phyloP scores from a whole-genome alignment of 768 basidiomycete genomes.

The Brasilioporus rufonigricans region DNA sequence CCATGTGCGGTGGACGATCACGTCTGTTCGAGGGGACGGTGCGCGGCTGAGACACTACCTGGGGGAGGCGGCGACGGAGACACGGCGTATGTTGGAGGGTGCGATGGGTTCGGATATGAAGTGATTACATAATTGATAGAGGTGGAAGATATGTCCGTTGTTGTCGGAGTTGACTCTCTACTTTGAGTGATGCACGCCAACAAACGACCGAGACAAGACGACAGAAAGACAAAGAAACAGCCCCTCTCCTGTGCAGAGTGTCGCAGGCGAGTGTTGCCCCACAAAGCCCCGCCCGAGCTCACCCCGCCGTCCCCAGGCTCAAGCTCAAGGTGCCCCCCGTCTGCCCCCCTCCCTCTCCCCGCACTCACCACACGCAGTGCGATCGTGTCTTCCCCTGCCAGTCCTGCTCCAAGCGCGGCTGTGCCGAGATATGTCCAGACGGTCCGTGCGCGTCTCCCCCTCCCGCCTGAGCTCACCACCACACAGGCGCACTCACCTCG shows the following conservation, averaged over 20 bases:
- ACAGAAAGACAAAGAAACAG: conserved; percentile 32
- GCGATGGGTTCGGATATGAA: conserved; percentile 29
- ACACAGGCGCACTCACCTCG: conserved; percentile 55
- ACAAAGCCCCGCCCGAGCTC: background rate
- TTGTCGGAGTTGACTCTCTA: conserved; percentile 22
- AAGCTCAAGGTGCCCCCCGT: conserved; percentile 54
- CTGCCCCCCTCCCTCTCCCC: background rate
- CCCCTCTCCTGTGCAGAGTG: conserved; percentile 65
- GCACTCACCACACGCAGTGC: conserved; percentile 39
- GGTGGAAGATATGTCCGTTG: conserved; percentile 19
- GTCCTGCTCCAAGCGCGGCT: conserved; percentile 65
- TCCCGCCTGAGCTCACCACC: background rate
- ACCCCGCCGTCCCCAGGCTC: conserved; percentile 32
- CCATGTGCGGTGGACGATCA: conserved; percentile 90
- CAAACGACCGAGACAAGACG: conserved; percentile 47
- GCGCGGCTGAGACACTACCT: conserved; percentile 66
- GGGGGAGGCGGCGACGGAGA: conserved; percentile 78
- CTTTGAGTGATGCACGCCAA: conserved; percentile 19
- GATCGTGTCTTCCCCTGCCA: conserved; percentile 67
- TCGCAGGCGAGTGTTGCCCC: conserved; percentile 40
- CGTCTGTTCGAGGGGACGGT: conserved; percentile 57
- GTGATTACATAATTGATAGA: conserved; percentile 28
- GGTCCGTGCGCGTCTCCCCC: conserved; percentile 32
- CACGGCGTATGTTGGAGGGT: conserved; percentile 70
- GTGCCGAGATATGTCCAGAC: conserved; percentile 60